phyloP scores from a whole-genome alignment of 768 basidiomycete species.

The Suillus decipiens region DNA sequence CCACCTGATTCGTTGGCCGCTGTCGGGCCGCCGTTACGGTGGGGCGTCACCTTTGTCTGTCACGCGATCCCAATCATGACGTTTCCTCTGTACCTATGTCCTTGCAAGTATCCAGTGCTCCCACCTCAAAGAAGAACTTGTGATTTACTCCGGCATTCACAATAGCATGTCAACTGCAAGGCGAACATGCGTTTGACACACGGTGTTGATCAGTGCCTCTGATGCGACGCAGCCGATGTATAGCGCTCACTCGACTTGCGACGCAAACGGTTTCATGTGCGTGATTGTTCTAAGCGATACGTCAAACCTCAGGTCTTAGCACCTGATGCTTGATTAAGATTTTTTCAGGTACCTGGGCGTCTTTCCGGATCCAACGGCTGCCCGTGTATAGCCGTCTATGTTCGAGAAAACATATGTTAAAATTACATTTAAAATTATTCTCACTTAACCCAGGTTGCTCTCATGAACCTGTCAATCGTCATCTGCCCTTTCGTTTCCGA shows the following conservation, averaged over 20 bases:
- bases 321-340: neutral
- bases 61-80: no score
- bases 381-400: neutral
- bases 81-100: neutral
- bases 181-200: constrained; percentile 8
- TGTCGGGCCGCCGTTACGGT: neutral
- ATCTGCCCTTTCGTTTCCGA: neutral
- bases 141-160: constrained; percentile 1
- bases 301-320: neutral
- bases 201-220: constrained; percentile 1
- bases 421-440: neutral
- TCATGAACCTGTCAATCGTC: neutral
- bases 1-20: constrained; percentile 2
- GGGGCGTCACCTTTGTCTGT: neutral
- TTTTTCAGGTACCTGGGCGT: neutral
- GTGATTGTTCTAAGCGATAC: constrained; percentile 1
- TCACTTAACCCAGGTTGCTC: neutral
- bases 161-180: constrained; percentile 8
- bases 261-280: neutral
- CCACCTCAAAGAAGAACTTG: neutral
- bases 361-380: neutral
- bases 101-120: neutral
- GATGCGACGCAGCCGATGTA: constrained; percentile 5
- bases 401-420: neutral
- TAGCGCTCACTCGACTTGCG: neutral